Evolutionary conservation across 345 rosid species (phyloP).

Genomic region (Citrus hindsii): DNA sequence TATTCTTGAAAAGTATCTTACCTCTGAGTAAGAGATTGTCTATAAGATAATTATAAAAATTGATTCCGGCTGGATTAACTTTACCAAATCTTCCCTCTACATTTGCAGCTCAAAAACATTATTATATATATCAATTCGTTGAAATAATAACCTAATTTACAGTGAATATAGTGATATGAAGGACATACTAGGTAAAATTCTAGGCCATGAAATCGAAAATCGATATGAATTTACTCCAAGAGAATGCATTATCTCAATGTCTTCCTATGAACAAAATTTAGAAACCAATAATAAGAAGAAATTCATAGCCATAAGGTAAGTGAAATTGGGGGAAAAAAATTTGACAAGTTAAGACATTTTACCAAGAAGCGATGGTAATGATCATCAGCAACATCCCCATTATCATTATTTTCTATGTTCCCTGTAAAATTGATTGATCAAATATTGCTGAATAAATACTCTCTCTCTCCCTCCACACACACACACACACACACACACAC

Average conservation of each 20-base stretch:
- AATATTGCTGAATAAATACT: not conserved
- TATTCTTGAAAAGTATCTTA: not conserved
- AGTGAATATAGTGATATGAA: not conserved
- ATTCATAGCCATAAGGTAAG: not conserved
- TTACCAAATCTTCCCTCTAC: constrained; percentile 41
- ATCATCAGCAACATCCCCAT: constrained; percentile 29
- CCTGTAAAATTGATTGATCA: constrained; percentile 7
- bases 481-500: no score
- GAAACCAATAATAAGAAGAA: not conserved
- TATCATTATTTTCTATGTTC: constrained; percentile 10
- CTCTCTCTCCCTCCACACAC: no score
- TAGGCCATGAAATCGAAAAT: constrained; percentile 44
- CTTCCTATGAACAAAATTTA: constrained; percentile 21
- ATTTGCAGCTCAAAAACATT: constrained; percentile 5
- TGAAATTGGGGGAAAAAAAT: not conserved
- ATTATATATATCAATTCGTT: not conserved
- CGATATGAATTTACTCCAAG: constrained; percentile 41
- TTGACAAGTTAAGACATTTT: not conserved
- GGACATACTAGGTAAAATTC: constrained; percentile 37
- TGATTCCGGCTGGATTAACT: constrained; percentile 34
- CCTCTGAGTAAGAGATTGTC: constrained; percentile 36
- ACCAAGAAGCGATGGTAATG: constrained; percentile 31
- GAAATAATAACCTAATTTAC: not conserved
- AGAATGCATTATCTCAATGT: constrained; percentile 30
- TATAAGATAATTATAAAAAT: constrained; percentile 32